Evolutionary conservation across 441 rosid genomes (phyloP), one percentile per base, ranked within the genome.

Genomic region (Geranium incanum): DNA sequence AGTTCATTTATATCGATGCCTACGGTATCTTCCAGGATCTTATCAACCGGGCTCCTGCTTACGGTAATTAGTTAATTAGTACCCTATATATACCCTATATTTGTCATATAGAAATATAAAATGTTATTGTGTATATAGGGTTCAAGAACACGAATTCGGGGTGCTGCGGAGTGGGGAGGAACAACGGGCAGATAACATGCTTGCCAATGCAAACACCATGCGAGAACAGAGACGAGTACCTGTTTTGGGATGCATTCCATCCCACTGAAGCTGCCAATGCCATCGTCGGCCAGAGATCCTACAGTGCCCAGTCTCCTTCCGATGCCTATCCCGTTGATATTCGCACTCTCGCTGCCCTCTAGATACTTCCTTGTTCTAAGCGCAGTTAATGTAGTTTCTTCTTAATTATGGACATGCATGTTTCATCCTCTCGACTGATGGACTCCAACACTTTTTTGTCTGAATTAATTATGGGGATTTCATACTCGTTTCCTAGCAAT

Each of bases 161-260:
- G 0, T 92, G 97, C 65, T 92, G 97, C 68, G 97, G 97, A 0
- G 92, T 92, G 2, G 97, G 97, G 43, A 86, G 95, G 76, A 92
- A 92, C 85, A 92, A 92, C 63, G 97, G 97, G 18, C 95, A 88
- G 72, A 86, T 90, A 11, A 92, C 96, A 18, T 92, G 97, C 70
- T 80, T 92, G 33, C 96, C 97, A 3, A 28, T 67, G 15, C 96
- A 90, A 78, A 82, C 82, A 36, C 96, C 96, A 36, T 92, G 97
- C 79, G 73, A 36, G 43, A 86, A 88, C 64, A 81, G 97, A 69
- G 77, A 67, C 4, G 84, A 87, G 65, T 84, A 86, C 66, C 68
- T 87, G 81, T 92, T 92, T 74, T 90, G 97, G 96, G 98, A 93
- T 38, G 90, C 96, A 0, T 93, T 85, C 73, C 97, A 93, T 73